Percentiles rank a stretch among this genome's conserved stretches.
phyloP scores from a whole-genome alignment of 192 early-diverging fungal species.

The Mortierella claussenii region DNA sequence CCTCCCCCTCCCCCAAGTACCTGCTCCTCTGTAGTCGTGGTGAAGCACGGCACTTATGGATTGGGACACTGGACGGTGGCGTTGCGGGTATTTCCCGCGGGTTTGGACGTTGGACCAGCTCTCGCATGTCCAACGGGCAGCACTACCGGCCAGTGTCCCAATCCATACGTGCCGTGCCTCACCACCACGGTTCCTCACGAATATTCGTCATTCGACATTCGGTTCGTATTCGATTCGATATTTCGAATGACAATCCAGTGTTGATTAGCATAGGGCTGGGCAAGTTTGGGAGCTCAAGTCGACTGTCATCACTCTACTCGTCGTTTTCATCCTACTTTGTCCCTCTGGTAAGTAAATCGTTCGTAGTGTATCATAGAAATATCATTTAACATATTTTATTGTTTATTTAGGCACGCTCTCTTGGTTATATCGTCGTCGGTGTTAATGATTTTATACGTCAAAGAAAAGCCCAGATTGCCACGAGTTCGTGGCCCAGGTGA shows the following conservation, averaged over 20 bases:
- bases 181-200: too few relatives aligned
- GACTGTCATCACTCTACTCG: slow-evolving; percentile 6
- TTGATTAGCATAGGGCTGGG: slow-evolving; percentile 16
- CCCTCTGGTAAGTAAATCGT: not conserved
- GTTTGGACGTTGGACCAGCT: too few relatives aligned
- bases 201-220: too few relatives aligned
- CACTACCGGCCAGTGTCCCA: too few relatives aligned
- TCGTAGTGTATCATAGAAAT: not conserved
- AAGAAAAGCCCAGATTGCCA: slow-evolving; percentile 1
- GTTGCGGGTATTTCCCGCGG: too few relatives aligned
- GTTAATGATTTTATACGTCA: slow-evolving; percentile 9
- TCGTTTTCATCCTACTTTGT: slow-evolving; percentile 9
- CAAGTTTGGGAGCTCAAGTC: not conserved
- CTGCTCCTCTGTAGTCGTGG: too few relatives aligned
- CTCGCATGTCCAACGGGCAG: too few relatives aligned
- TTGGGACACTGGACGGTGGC: too few relatives aligned
- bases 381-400: not conserved
- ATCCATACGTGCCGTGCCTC: too few relatives aligned
- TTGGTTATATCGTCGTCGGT: slow-evolving; percentile 6
- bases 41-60: too few relatives aligned
- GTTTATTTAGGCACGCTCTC: slow-evolving; percentile 5
- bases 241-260: slow-evolving; percentile 8
- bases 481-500: slow-evolving; percentile 1
- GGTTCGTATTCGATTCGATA: too few relatives aligned
- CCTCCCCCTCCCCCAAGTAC: too few relatives aligned